Conservation (phyloP, 2,329 filamentous ascomycete genomes). For the Fusarium anguioides region DNA sequence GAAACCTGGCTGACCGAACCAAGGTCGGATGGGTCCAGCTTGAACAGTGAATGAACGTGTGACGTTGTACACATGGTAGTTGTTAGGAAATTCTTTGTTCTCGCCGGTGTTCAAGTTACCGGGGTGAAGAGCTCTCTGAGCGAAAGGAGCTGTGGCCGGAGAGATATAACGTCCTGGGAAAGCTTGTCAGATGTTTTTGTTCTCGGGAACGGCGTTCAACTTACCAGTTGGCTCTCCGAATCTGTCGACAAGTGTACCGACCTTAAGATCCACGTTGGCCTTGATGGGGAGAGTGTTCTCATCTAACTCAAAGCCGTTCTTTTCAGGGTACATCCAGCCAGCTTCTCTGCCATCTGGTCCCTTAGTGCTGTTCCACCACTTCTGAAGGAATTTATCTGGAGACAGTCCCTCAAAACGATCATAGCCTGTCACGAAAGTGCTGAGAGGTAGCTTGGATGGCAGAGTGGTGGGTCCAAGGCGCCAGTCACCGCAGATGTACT, state of each 20-base stretch:
- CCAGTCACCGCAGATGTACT: conserved; percentile 22
- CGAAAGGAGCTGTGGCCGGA: conserved; percentile 26
- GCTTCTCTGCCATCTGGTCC: background rate
- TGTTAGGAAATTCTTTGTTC: conserved; percentile 19
- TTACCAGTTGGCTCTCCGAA: conserved; percentile 52
- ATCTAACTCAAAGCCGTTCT: conserved; percentile 53
- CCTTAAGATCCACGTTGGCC: conserved; percentile 53
- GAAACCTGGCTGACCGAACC: conserved; percentile 30
- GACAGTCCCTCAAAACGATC: conserved; percentile 27
- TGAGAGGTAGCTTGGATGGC: conserved; percentile 16
- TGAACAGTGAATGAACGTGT: conserved; percentile 16
- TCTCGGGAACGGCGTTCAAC: accelerated
- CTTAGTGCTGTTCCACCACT: conserved; percentile 18
- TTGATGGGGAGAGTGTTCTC: conserved; percentile 50
- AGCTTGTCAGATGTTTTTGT: background rate
- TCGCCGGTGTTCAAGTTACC: conserved; percentile 11
- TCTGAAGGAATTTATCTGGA: conserved; percentile 20
- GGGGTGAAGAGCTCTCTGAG: conserved; percentile 25
- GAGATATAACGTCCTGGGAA: conserved; percentile 22
- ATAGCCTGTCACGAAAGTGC: conserved; percentile 19
- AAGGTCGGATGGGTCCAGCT: conserved; percentile 24
- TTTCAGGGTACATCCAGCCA: conserved; percentile 18
- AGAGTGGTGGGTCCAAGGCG: conserved; percentile 19
- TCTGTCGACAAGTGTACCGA: conserved; percentile 57
- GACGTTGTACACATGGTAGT: conserved; percentile 29